Evolutionary conservation across 306 rosid genomes (phyloP).

Genomic region (apple (Malus domestica)): DNA sequence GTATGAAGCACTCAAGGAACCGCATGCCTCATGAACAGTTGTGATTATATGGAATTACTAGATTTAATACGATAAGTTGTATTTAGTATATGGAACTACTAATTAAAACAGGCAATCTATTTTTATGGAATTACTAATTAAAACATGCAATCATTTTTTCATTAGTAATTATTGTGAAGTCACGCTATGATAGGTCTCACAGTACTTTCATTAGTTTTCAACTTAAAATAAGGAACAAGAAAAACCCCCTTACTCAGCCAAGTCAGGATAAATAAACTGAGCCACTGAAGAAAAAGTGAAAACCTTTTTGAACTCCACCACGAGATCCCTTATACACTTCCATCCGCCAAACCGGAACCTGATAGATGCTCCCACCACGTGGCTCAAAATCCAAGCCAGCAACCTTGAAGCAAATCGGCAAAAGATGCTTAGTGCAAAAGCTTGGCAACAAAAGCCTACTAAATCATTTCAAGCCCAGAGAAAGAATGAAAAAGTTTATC

Average conservation of each 20-base stretch:
- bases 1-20: neutral
- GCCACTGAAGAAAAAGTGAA: constrained; percentile 17
- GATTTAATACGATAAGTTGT: neutral
- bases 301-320: constrained; percentile 91
- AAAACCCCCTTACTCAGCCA: constrained; percentile 7
- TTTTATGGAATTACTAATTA: neutral
- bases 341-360: constrained; percentile 90
- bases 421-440: constrained; percentile 8
- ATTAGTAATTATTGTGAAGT: neutral
- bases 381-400: constrained; percentile 87
- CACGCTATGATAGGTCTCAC: neutral
- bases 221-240: neutral
- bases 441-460: constrained; percentile 10
- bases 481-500: constrained; percentile 4
- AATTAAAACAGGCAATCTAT: neutral
- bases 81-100: neutral
- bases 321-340: constrained; percentile 82
- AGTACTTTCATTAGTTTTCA: constrained; percentile 1
- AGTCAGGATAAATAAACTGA: constrained; percentile 1
- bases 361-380: constrained; percentile 78
- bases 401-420: constrained; percentile 80
- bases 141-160: neutral
- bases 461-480: constrained; percentile 1
- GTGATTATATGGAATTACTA: neutral
- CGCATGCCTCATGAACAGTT: neutral